phyloP scores from a whole-genome alignment of 768 basidiomycete species.

The Suillus plorans region DNA sequence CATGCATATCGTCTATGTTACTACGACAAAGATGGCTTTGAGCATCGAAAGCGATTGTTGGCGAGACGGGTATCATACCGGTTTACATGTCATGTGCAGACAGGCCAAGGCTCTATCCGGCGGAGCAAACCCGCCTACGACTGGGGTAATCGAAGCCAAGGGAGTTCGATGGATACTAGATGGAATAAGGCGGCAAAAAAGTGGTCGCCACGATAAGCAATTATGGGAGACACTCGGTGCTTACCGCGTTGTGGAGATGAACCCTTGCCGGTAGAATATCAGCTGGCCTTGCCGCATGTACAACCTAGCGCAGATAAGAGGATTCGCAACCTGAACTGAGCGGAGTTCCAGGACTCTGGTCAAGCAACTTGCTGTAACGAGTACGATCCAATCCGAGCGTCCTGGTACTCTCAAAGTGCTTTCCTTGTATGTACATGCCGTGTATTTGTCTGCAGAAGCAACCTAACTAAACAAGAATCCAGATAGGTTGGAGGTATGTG shows the following conservation, averaged over 20 bases:
- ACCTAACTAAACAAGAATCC: neutral
- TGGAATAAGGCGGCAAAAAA: neutral
- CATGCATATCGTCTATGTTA: neutral
- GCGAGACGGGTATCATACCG: no score
- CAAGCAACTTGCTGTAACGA: neutral
- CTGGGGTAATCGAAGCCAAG: neutral
- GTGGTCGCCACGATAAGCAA: neutral
- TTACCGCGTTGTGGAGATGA: neutral
- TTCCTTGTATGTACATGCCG: constrained; percentile 2
- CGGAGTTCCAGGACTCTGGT: neutral
- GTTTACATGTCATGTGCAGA: neutral
- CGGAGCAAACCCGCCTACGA: neutral
- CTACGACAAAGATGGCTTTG: neutral
- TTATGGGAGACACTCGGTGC: neutral
- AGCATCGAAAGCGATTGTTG: neutral
- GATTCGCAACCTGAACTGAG: constrained; percentile 1
- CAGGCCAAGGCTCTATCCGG: neutral
- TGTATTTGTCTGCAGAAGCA: constrained; percentile 1
- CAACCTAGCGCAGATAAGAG: neutral
- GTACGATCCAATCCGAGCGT: neutral
- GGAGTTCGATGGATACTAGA: neutral
- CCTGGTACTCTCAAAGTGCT: neutral
- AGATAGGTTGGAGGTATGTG: neutral
- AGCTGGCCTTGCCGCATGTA: neutral
- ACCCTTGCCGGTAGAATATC: neutral